Conservation (phyloP, 2,329 filamentous ascomycete genomes). For the Nigrograna mackinnonii region DNA sequence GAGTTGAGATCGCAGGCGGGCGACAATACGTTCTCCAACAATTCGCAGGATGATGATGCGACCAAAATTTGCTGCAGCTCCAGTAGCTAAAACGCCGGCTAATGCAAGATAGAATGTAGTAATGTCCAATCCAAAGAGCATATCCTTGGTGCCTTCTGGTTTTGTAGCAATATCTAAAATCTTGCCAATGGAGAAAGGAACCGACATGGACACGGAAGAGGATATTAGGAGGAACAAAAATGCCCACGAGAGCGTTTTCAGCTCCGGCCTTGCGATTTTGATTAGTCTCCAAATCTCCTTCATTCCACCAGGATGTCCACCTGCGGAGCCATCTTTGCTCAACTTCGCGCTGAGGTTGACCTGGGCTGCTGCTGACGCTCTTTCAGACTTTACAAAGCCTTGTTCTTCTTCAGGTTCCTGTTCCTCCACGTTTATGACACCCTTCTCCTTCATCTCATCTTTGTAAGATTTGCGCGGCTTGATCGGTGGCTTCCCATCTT, state of each 20-base stretch:
- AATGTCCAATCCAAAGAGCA: slow-evolving; percentile 81
- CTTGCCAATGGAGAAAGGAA: slow-evolving; percentile 94
- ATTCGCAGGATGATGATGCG: slow-evolving; percentile 92
- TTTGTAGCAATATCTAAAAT: slow-evolving; percentile 92
- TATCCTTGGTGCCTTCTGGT: slow-evolving; percentile 62
- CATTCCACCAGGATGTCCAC: slow-evolving; percentile 58
- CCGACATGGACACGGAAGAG: slow-evolving; percentile 91
- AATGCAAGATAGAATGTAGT: slow-evolving; percentile 87
- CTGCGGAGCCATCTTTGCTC: slow-evolving; percentile 72
- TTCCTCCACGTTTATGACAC: slow-evolving; percentile 37
- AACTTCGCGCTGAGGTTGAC: slow-evolving; percentile 87
- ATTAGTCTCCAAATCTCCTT: slow-evolving; percentile 84
- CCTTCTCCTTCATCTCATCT: slow-evolving; percentile 42
- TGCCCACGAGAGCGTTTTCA: slow-evolving; percentile 76
- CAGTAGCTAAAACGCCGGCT: slow-evolving; percentile 72
- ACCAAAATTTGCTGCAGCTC: slow-evolving; percentile 89
- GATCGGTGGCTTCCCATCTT: slow-evolving; percentile 15
- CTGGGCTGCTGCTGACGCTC: slow-evolving; percentile 82
- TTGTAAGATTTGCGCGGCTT: slow-evolving; percentile 38
- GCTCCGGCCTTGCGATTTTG: slow-evolving; percentile 85
- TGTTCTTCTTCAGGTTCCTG: slow-evolving; percentile 55
- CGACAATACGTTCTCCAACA: slow-evolving; percentile 92
- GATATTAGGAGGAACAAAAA: slow-evolving; percentile 87
- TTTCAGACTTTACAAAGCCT: slow-evolving; percentile 75
- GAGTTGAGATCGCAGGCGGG: slow-evolving; percentile 83